phyloP scores from a whole-genome alignment of 257 asterid genomes.

The Verbena officinalis region DNA sequence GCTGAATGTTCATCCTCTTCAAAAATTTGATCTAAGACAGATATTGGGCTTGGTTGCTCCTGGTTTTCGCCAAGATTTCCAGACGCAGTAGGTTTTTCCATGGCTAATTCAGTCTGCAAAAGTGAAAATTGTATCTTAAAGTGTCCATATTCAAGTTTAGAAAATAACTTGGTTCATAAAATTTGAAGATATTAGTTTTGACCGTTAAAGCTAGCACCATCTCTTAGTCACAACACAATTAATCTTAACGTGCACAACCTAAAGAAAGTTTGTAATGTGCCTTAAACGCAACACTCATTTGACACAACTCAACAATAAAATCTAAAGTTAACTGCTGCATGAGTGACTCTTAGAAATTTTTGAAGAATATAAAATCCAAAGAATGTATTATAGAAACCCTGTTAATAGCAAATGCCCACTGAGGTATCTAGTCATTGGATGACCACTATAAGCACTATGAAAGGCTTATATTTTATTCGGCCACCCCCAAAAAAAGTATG shows the following conservation, averaged over 20 bases:
- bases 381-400: background rate
- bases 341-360: background rate
- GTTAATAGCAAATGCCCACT: background rate
- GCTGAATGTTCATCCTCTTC: conserved; percentile 53
- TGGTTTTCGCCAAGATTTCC: conserved; percentile 52
- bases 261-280: background rate
- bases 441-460: background rate
- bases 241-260: background rate
- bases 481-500: background rate
- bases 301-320: background rate
- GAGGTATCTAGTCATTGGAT: background rate
- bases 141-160: conserved; percentile 6
- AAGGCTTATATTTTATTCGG: background rate
- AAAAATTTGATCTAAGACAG: conserved; percentile 58
- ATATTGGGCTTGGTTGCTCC: conserved; percentile 77
- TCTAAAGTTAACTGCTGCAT: background rate
- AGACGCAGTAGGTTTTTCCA: conserved; percentile 31
- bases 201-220: conserved; percentile 10
- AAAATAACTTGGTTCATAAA: background rate
- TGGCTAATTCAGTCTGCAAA: conserved; percentile 46
- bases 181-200: conserved; percentile 8
- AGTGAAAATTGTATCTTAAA: conserved; percentile 6
- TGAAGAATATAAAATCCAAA: background rate
- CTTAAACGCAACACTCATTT: background rate
- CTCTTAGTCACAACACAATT: conserved; percentile 3